phyloP scores from a whole-genome alignment of 106 monocot species.

The Agapanthus africanus region DNA sequence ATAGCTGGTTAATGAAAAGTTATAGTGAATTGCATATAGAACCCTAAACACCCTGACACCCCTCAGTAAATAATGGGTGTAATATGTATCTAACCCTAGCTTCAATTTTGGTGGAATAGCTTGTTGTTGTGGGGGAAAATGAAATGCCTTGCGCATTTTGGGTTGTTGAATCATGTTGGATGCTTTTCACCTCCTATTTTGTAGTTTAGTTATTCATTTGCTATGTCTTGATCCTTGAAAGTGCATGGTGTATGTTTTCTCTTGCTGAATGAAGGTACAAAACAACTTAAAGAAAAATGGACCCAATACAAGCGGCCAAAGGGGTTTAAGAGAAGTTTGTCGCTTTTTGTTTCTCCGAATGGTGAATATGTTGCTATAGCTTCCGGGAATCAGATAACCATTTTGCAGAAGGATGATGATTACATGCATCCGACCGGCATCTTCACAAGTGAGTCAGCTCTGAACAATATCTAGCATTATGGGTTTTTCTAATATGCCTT shows the following conservation, averaged over 20 bases:
- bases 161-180: background rate
- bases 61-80: background rate
- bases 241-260: background rate
- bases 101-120: background rate
- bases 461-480: no score
- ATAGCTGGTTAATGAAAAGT: no score
- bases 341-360: constrained; percentile 49
- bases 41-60: background rate
- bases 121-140: background rate
- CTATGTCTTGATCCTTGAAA: background rate
- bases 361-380: constrained; percentile 59
- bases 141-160: background rate
- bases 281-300: constrained; percentile 62
- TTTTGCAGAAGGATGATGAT: constrained; percentile 56
- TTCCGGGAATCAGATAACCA: constrained; percentile 32
- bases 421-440: constrained; percentile 61
- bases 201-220: background rate
- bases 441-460: constrained; percentile 59
- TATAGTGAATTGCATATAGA: background rate
- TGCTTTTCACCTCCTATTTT: background rate
- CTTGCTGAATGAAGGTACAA: constrained; percentile 47
- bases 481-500: no score
- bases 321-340: constrained; percentile 21
- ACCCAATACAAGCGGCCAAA: constrained; percentile 20
- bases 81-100: no score